Base-by-base conservation (phyloP, 371 early-diverging fungal species). In the Syncephalastrum sp. region DNA sequence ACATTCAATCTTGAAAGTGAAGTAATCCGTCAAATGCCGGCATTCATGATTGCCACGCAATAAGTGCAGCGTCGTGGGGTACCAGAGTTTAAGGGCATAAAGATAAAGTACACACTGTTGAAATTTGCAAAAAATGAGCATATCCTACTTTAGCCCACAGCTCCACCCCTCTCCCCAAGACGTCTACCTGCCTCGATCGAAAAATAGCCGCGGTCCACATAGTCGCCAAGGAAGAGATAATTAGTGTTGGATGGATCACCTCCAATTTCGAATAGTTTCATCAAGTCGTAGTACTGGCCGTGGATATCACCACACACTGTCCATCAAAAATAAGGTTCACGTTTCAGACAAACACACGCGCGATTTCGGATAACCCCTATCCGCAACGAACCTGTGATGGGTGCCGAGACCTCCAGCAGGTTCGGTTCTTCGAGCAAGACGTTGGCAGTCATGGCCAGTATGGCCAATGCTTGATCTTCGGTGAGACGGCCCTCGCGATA, bases 41-140 rank as follows among this genome's bases (percentile, higher is more conserved):
- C 98, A 98, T 74, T 99, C 99, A 70, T 99, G 99, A 72, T 99
- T 99, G 45, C 99, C 99, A 27, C 99, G 87, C 54, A 99, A 74
- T 65, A 99, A 69, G 67, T 89, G 95, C 45, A 99, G 74, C 27
- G 92, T 87, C 27, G 87, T 75, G 7, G 96, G 96, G 68, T 97
- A 94, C 90, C 93, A 91, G 51, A 94, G 83, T 74, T 97, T 97
- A 52, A 93, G 75, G 21, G 93, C 57, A 87, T 90, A 93, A 42
- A 97, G 77, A 71, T 94, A 96, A 45, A 97, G 76, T 12, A 94
- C 88, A 67, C 97, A 97, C 92, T 92, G 12, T 33, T 29, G 29
- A 29, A 29, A 6, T 6, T 33, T 27, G 27, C 2, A 33, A 33
- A 8, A 69, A 5, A 43, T 42, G 10, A 44, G 21, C 42, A 52